Base-by-base conservation (phyloP, 495 filamentous ascomycete species). In the Daldinia caldariorum region DNA sequence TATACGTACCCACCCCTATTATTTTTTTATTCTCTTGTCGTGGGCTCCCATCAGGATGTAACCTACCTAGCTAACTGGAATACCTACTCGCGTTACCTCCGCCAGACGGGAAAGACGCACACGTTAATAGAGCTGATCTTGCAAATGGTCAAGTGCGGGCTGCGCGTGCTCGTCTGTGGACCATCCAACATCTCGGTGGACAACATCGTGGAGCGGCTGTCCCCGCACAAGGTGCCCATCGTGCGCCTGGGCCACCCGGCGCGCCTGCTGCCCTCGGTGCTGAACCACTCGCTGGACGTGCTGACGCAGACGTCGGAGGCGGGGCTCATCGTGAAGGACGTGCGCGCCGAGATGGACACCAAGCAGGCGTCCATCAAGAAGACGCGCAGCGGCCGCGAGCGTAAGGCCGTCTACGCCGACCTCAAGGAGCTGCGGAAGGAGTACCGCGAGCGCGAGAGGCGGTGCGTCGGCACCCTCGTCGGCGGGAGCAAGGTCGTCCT, bases 181-280 rank as follows among this genome's bases (percentile, higher is more conserved):
- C 95, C 95, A 0, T 96, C 92, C 9, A 99, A 99, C 76, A 93
- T 99, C 56, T 94, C 92, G 0, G 95, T 98, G 1, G 95, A 99
- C 82, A 99, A 99, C 74, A 97, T 99, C 64, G 94, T 97, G n/a
- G 94, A 98, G 79, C 88, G 96, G 9, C 86, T 98, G 0, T 85
- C 93, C 0, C 89, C 91, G 0, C 90, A 92, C 66, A 91, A 91
- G 68, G 84, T 98, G 1, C 92, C 94, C 0, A 91, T 97, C 59
- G 86, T 98, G 62, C 91, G 95, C 0, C 87, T 99, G 0, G 95
- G 95, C 0, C 95, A 98, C 79, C 95, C 96, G 2, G 96, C 95
- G 1, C 89, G 95, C 18, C 84, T 99, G 3, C 87, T 99, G 1
- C 94, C 95, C 0, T 92, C 91, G 0, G 94, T 98, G 0, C 81